Evolutionary conservation across 192 early-diverging fungal species (phyloP).

Genomic region (Martensiomyces pterosporus): DNA sequence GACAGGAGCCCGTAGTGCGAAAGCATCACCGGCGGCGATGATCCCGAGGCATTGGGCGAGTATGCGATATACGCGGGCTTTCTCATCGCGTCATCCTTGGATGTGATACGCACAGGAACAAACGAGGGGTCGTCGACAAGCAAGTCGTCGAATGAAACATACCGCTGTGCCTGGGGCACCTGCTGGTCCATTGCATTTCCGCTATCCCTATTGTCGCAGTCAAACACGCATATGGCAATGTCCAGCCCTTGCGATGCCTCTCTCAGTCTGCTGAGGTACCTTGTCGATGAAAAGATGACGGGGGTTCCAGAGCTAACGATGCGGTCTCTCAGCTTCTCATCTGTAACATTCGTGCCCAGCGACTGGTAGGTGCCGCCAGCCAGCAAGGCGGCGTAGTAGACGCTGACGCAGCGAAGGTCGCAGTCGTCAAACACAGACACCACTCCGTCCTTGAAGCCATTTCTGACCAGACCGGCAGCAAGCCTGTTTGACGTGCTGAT

Average conservation of each 20-base stretch:
- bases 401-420: slow-evolving; percentile 33
- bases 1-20: slow-evolving; percentile 47
- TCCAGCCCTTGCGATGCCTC: slow-evolving; percentile 10
- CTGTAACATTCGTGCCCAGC: slow-evolving; percentile 21
- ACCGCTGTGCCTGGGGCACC: slow-evolving; percentile 3
- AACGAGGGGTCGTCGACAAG: slow-evolving; percentile 40
- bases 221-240: slow-evolving; percentile 26
- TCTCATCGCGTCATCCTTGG: slow-evolving; percentile 28
- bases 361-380: slow-evolving; percentile 45
- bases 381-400: slow-evolving; percentile 47
- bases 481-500: slow-evolving; percentile 26
- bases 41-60: slow-evolving; percentile 5
- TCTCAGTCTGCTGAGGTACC: slow-evolving; percentile 13
- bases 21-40: slow-evolving; percentile 22
- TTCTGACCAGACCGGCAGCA: slow-evolving; percentile 26
- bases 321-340: slow-evolving; percentile 14
- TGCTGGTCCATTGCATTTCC: background rate
- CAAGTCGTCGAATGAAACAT: slow-evolving; percentile 2
- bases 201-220: slow-evolving; percentile 1
- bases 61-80: slow-evolving; percentile 39
- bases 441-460: slow-evolving; percentile 19
- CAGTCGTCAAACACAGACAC: slow-evolving; percentile 41
- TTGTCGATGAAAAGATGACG: slow-evolving; percentile 24
- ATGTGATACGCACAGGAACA: slow-evolving; percentile 33
- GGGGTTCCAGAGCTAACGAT: slow-evolving; percentile 21